Evolutionary conservation across 2,329 filamentous ascomycete species (phyloP).

Genomic region (Aspergillus felis): DNA sequence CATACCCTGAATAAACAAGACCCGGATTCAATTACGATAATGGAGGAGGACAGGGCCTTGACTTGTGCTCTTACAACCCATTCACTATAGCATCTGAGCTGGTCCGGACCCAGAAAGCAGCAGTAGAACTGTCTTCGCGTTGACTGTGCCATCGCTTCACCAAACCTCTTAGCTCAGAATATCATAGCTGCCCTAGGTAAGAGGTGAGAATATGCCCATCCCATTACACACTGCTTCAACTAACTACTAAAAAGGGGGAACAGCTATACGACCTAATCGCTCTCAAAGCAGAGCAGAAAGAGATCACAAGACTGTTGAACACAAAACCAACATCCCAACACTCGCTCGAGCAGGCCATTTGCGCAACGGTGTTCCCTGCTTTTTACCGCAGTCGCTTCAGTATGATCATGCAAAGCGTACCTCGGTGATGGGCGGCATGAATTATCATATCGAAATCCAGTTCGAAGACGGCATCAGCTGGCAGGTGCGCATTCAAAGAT

Average conservation of each 20-base stretch:
- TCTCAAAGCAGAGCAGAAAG: slow-evolving; percentile 30
- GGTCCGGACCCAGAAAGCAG: too few species aligned
- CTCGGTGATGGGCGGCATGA: slow-evolving; percentile 45
- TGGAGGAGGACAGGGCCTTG: too few species aligned
- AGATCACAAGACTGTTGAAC: slow-evolving; percentile 32
- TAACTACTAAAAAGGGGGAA: slow-evolving; percentile 31
- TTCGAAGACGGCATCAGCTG: slow-evolving; percentile 45
- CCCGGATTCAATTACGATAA: too few species aligned
- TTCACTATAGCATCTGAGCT: too few species aligned
- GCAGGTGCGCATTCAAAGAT: slow-evolving; percentile 42
- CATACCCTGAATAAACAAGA: too few species aligned
- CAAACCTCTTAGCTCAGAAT: slow-evolving; percentile 27
- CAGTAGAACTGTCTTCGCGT: too few species aligned
- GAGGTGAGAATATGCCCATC: too few species aligned
- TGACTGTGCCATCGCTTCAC: slow-evolving; percentile 39
- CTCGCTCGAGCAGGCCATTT: slow-evolving; percentile 33
- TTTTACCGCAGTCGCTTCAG: slow-evolving; percentile 29
- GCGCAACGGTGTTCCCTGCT: slow-evolving; percentile 34
- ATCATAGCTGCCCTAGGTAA: slow-evolving; percentile 38
- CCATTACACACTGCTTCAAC: neutral
- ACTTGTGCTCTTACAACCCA: too few species aligned
- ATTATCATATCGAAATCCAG: slow-evolving; percentile 42
- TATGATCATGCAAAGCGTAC: slow-evolving; percentile 33
- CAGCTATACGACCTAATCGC: slow-evolving; percentile 32
- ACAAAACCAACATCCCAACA: slow-evolving; percentile 32